These are phyloP conservation scores for Aspergillus baeticus DNA, from an alignment of 495 filamentous ascomycete genomes.

Conservation along the genomic window DNA sequence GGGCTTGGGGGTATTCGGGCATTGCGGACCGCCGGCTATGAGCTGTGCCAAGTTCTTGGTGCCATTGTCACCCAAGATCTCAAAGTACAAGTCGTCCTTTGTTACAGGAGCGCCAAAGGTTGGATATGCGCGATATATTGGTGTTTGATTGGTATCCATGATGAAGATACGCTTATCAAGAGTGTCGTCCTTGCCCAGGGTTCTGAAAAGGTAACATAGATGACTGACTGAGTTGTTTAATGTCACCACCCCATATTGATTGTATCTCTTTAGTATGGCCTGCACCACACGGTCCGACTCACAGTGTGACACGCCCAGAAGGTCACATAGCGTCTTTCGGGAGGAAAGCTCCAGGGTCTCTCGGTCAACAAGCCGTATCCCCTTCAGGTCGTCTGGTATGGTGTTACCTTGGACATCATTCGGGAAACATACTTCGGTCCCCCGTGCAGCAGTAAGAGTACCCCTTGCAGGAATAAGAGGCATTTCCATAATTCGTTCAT, in stretches of 20 bases:
- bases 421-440: neutral
- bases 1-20: neutral
- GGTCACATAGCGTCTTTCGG: neutral
- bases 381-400: neutral
- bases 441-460: neutral
- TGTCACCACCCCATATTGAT: neutral
- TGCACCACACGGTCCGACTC: neutral
- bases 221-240: neutral
- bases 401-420: neutral
- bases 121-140: neutral
- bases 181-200: neutral
- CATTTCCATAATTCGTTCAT: neutral
- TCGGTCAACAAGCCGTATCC: neutral
- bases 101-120: neutral
- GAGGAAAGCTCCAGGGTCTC: neutral
- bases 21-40: neutral
- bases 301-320: neutral
- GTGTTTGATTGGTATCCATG: neutral
- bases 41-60: neutral
- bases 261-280: conserved; percentile 2
- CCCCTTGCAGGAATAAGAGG: neutral
- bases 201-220: neutral
- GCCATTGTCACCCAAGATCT: neutral
- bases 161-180: conserved; percentile 1
- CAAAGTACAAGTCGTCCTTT: conserved; percentile 1